phyloP scores from a whole-genome alignment of 805 yeast species.

The Barnettozyma californica region DNA sequence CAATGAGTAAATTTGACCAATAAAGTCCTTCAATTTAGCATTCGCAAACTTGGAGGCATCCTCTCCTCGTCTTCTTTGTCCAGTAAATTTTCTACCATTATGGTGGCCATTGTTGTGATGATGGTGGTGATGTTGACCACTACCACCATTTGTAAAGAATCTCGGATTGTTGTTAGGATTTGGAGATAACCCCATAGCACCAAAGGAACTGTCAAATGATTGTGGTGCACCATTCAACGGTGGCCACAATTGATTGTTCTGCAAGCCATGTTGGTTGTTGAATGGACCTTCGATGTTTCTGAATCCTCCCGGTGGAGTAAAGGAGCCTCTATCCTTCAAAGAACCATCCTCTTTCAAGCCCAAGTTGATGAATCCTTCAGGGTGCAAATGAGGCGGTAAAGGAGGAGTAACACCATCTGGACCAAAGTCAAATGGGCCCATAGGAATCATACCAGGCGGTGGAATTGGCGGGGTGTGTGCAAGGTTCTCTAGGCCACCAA shows the following conservation, averaged over 20 bases:
- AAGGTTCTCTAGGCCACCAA: conserved; percentile 15
- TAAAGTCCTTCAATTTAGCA: conserved; percentile 62
- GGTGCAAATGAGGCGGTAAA: conserved; percentile 12
- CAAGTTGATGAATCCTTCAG: conserved; percentile 12
- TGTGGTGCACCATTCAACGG: conserved; percentile 19
- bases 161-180: conserved; percentile 13
- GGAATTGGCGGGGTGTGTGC: conserved; percentile 21
- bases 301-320: conserved; percentile 9
- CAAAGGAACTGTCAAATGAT: conserved; percentile 12
- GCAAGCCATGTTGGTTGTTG: conserved; percentile 13
- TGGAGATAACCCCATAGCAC: conserved; percentile 9
- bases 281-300: conserved; percentile 4
- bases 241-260: conserved; percentile 23
- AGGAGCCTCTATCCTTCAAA: conserved; percentile 8
- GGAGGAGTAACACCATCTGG: conserved; percentile 21
- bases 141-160: conserved; percentile 13
- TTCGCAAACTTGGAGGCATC: conserved; percentile 67
- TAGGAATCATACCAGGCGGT: conserved; percentile 24
- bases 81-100: conserved; percentile 17
- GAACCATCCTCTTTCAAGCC: conserved; percentile 13
- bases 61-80: conserved; percentile 35
- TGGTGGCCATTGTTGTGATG: conserved; percentile 11
- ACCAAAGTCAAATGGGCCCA: conserved; percentile 24
- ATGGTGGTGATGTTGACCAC: conserved; percentile 11
- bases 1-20: conserved; percentile 68